Evolutionary conservation across 164 flowering plant species (phyloP).

Genomic region (Liriodendron chinense): DNA sequence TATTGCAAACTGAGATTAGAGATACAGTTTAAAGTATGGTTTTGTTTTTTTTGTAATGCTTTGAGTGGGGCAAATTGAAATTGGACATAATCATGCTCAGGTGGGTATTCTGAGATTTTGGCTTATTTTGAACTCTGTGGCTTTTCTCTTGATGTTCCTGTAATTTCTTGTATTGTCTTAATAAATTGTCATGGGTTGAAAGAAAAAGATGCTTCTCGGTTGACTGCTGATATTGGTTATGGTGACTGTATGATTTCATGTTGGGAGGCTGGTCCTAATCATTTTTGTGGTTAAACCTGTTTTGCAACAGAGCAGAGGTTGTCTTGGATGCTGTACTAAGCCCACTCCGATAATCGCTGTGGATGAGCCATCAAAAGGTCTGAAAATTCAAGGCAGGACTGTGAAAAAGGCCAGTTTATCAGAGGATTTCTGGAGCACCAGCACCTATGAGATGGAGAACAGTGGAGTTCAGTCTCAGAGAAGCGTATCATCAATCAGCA

Average conservation of each 20-base stretch:
- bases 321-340: slow-evolving; percentile 76
- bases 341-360: slow-evolving; percentile 57
- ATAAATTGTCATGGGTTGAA: no score
- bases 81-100: no score
- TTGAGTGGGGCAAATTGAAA: no score
- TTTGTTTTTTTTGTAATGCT: no score
- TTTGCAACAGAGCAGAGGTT: slow-evolving; percentile 82
- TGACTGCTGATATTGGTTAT: background rate
- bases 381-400: slow-evolving; percentile 53
- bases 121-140: no score
- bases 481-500: slow-evolving; percentile 73
- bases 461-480: slow-evolving; percentile 65
- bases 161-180: no score
- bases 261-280: slow-evolving; percentile 22
- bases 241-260: background rate
- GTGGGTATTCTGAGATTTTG: no score
- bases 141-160: no score
- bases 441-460: slow-evolving; percentile 72
- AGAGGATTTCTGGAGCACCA: slow-evolving; percentile 87
- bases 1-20: no score
- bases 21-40: no score
- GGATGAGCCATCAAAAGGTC: slow-evolving; percentile 68
- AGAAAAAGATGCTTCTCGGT: no score
- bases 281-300: slow-evolving; percentile 37
- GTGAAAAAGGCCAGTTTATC: slow-evolving; percentile 57